Base-by-base conservation (phyloP, 495 filamentous ascomycete genomes). In the Aspergillus carlsbadensis region DNA sequence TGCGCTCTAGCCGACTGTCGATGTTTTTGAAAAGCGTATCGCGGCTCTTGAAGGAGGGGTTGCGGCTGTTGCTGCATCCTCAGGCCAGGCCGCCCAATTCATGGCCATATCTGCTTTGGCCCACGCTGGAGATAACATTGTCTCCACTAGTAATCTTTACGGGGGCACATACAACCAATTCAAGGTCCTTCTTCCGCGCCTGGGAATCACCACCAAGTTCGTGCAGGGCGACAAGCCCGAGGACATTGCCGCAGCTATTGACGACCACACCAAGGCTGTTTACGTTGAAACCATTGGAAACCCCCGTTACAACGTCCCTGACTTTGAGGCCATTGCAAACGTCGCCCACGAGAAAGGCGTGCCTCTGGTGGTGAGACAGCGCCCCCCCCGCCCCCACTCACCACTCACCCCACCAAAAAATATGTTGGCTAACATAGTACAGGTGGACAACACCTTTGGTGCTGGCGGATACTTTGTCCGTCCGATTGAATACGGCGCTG, bases 81-180 rank as follows among this genome's bases (percentile, higher is more conserved):
- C 94, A 2, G 94, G 94, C 51, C 95, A 98, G 72, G 82, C 91
- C 1, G 94, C 94, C 8, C 95, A 98, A 65, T 97, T 98, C 82
- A 85, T 98, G 85, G 78, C 93, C 13, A 87, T 98, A 62, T 81
- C 90, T 0, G 86, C 91, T 2, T 83, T 98, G 18, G 90, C 90
- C 3, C 82, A 87, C 51, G 78, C 85, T 0, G 94, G 94, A 14
- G 94, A 98, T 78, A 98, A 98, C 76, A 97, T 98, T 57, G 83
- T 98, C 20, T 87, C 90, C 2, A 97, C 94, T 4, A 87, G 85
- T 49, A 97, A 96, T 69, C 75, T 98, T 37, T 98, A 98, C 70
- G 94, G 94, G 37, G 94, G 94, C 63, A 98, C 94, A 6, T 98
- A 98, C 77, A 98, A 98, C 71, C 95, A 98, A 70, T 85, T 98